Base-by-base conservation (phyloP, 2,329 filamentous ascomycete species). In the Sarocladium kiliense region DNA sequence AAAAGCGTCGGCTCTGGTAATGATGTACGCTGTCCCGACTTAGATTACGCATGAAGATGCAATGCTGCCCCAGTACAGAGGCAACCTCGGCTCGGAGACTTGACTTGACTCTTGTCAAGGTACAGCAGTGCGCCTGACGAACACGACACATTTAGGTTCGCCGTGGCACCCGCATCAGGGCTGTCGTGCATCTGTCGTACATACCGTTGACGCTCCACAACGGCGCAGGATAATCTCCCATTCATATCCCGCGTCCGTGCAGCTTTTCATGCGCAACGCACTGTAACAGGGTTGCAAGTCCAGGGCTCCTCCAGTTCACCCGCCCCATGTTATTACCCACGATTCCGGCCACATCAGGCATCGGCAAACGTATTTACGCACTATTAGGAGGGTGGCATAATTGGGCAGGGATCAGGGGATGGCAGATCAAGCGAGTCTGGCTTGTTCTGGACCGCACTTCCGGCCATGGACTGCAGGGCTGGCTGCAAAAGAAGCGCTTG, bases 241-340 rank as follows among this genome's bases (percentile, higher is more conserved):
- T 47, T 23, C 44, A 47, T 47, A 26, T 47, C 21, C 14, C 44
- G 19, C 21, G 44, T 47, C 44, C 44, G 25, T 47, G 44, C 44
- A 44, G 7, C 18, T 6, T 11, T 44, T 44, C 41, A 44, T 44
- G 41, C 41, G 41, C 16, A 18, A 44, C n/a, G 10, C 6, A 25
- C 3, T 21, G 5, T 3, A 23, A 44, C 41, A 25, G 10, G 18
- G 5, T 44, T 25, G 18, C 3, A 44, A 6, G 19, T 11, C 21
- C n/a, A 44, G 16, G 41, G 21, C 18, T 44, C 18, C 41, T 18
- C 10, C 21, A 44, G 41, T 44, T 44, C 41, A 18, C 21, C 21
- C n/a, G n/a, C 41, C 7, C 21, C 6, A 21, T 18, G 10, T 23
- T 4, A 44, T 23, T 44, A 44, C 9, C 36, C 36, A 39, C 36